phyloP scores from a whole-genome alignment of 1,284 basidiomycete species.

The Rhodotorula sp. region DNA sequence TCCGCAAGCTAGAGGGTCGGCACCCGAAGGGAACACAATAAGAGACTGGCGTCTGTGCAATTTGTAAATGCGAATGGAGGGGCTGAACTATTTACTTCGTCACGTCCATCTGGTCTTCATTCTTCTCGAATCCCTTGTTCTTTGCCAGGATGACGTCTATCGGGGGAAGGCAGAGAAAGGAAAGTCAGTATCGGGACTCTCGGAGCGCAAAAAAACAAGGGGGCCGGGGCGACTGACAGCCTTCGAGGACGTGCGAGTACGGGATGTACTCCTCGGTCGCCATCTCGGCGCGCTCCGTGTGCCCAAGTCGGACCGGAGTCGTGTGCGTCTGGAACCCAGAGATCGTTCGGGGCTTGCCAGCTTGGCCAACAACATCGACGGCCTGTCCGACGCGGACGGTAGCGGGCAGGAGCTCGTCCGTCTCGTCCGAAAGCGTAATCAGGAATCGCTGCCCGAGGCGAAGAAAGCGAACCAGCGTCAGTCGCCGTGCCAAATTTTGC shows the following conservation, averaged over 20 bases:
- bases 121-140: slow-evolving; percentile 52
- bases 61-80: neutral
- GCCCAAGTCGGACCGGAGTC: slow-evolving; percentile 90
- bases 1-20: no score
- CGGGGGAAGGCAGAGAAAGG: slow-evolving; percentile 31
- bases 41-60: neutral
- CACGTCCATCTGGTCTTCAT: slow-evolving; percentile 36
- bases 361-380: slow-evolving; percentile 85
- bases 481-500: no score
- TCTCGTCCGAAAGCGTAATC: slow-evolving; percentile 91
- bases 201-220: neutral
- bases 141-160: slow-evolving; percentile 48
- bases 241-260: slow-evolving; percentile 83
- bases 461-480: neutral
- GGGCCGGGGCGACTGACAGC: slow-evolving; percentile 51
- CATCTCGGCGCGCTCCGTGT: slow-evolving; percentile 89
- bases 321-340: slow-evolving; percentile 96
- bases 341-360: slow-evolving; percentile 85
- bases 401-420: slow-evolving; percentile 72
- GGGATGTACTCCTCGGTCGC: slow-evolving; percentile 96
- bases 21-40: no score
- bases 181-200: neutral
- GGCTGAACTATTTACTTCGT: slow-evolving; percentile 15
- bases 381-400: slow-evolving; percentile 92
- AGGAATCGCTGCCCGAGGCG: slow-evolving; percentile 67